Conservation (phyloP, 2,329 filamentous ascomycete species). For the Emergomyces orientalis region DNA sequence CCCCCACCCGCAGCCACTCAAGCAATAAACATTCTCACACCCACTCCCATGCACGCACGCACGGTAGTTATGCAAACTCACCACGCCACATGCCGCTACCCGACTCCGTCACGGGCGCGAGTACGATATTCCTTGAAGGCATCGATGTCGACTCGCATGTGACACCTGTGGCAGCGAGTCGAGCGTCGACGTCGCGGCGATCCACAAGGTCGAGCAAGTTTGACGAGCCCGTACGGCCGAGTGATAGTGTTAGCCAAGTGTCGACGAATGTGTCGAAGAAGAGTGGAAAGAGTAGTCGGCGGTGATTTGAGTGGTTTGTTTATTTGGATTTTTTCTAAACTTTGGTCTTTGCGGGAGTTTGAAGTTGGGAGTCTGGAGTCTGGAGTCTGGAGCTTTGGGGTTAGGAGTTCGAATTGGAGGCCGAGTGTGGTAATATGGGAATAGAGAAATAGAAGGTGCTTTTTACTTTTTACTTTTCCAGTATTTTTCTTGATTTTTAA, state of each 20-base stretch:
- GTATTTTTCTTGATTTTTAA: neutral
- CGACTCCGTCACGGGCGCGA: constrained; percentile 24
- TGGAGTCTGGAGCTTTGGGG: neutral
- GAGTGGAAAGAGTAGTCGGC: constrained; percentile 12
- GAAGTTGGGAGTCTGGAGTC: neutral
- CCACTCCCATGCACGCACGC: constrained; percentile 9
- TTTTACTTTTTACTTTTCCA: neutral
- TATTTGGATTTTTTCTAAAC: neutral
- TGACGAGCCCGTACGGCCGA: constrained; percentile 31
- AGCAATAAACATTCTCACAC: constrained; percentile 15
- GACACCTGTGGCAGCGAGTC: constrained; percentile 44
- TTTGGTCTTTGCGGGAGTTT: neutral
- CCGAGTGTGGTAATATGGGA: neutral
- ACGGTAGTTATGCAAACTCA: neutral
- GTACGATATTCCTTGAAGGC: constrained; percentile 20
- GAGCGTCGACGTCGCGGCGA: constrained; percentile 14
- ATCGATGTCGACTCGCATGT: constrained; percentile 47
- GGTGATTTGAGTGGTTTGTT: neutral
- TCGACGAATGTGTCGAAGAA: constrained; percentile 18
- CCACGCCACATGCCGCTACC: constrained; percentile 26
- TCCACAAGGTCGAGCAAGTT: constrained; percentile 23
- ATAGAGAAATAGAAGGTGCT: neutral
- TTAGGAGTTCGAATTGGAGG: neutral
- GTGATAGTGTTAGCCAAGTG: constrained; percentile 34
- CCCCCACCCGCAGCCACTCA: constrained; percentile 5